A percentile compares a stretch with the other conserved stretches of the same genome.
These are phyloP conservation scores for Stylosanthes scabra DNA, from an alignment of 331 rosid genomes.

Conservation along the genomic window DNA sequence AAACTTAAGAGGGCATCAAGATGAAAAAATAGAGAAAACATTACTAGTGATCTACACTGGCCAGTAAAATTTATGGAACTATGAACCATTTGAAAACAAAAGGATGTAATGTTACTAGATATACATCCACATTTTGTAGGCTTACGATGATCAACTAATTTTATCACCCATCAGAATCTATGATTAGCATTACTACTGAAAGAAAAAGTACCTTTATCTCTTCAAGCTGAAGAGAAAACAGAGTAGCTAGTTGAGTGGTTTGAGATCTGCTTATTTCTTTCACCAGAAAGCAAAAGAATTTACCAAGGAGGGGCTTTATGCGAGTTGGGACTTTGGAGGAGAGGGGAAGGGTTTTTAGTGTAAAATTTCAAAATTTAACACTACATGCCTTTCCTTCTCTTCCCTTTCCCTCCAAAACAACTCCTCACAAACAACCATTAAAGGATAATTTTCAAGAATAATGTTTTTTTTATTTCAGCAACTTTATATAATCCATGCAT, in stretches of 20 bases:
- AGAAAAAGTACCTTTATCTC: background rate
- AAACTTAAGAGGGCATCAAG: background rate
- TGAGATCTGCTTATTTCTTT: constrained; percentile 2
- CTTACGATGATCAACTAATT: constrained; percentile 16
- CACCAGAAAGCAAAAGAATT: constrained; percentile 7
- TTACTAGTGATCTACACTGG: background rate
- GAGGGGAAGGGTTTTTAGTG: too few species aligned
- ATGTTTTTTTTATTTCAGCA: background rate
- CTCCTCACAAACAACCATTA: background rate
- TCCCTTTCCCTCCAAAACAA: too few species aligned
- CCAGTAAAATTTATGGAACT: constrained; percentile 5
- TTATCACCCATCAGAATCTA: background rate
- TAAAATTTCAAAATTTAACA: too few species aligned
- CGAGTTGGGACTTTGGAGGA: too few species aligned
- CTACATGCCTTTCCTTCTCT: too few species aligned
- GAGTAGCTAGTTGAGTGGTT: background rate
- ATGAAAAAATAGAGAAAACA: background rate
- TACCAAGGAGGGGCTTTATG: background rate
- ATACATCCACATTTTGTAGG: background rate
- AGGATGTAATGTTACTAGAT: constrained; percentile 3
- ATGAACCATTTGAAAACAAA: background rate
- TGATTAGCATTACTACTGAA: too few species aligned
- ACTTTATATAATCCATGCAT: background rate
- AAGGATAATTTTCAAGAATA: constrained; percentile 12
- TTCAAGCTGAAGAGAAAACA: background rate